These are phyloP conservation scores for Tulasnella calospora DNA, from an alignment of 768 basidiomycete species.

Conservation along the genomic window DNA sequence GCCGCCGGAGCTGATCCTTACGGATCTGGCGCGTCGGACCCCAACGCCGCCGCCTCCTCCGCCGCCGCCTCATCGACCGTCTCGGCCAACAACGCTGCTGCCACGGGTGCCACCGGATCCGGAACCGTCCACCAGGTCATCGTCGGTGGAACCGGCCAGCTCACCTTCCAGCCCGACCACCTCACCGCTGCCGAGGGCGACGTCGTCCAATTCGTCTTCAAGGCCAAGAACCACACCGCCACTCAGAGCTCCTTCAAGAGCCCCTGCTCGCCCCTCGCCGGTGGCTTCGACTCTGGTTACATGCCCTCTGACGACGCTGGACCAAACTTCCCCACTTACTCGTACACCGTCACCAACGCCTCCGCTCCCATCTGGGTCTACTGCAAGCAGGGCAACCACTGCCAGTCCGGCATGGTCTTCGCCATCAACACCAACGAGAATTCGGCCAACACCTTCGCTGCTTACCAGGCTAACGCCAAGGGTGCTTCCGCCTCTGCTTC, in stretches of 20 bases:
- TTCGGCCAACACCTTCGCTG: conserved; percentile 27
- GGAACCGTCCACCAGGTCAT: conserved; percentile 26
- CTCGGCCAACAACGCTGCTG: conserved; percentile 16
- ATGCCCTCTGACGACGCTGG: conserved; percentile 20
- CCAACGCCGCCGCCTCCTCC: conserved; percentile 13
- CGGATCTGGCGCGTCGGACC: conserved; percentile 17
- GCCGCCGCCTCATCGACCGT: background rate
- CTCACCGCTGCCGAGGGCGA: conserved; percentile 26
- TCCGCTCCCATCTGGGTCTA: conserved; percentile 27
- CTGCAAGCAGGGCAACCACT: conserved; percentile 28
- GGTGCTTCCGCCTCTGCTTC: background rate
- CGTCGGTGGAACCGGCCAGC: conserved; percentile 24
- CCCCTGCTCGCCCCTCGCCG: conserved; percentile 32
- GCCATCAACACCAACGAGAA: conserved; percentile 28
- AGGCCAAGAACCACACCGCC: conserved; percentile 33
- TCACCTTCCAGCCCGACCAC: conserved; percentile 22
- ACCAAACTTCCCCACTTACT: conserved; percentile 23
- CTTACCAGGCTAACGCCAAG: conserved; percentile 27
- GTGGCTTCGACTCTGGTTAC: conserved; percentile 28
- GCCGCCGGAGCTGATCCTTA: background rate
- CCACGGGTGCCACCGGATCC: conserved; percentile 14
- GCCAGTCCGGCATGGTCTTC: conserved; percentile 29
- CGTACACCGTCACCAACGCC: conserved; percentile 26
- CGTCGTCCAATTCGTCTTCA: conserved; percentile 28
- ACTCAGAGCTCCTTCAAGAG: conserved; percentile 36